Evolutionary conservation across 2,329 filamentous ascomycete genomes (phyloP).

Genomic region (Dothistroma pini): DNA sequence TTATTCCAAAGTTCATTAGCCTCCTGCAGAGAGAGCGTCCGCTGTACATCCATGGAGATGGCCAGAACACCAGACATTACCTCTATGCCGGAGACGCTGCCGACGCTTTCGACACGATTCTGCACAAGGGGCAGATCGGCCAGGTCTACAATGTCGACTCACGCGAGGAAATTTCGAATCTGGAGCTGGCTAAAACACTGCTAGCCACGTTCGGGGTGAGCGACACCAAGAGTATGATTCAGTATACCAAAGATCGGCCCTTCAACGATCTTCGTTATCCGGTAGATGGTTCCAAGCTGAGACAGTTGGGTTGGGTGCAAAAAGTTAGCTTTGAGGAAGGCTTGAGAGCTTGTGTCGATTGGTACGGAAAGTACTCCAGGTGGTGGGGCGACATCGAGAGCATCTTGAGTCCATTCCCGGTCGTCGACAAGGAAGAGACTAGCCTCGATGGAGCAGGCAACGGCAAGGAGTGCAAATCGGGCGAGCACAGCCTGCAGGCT

Average conservation of each 20-base stretch:
- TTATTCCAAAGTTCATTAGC: constrained; percentile 78
- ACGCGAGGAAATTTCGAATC: constrained; percentile 71
- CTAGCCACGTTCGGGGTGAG: constrained; percentile 60
- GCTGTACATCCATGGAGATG: constrained; percentile 72
- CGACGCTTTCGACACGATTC: constrained; percentile 78
- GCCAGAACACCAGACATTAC: constrained; percentile 69
- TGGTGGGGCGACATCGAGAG: constrained; percentile 72
- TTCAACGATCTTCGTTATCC: constrained; percentile 75
- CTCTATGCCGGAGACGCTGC: constrained; percentile 75
- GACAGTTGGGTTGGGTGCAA: constrained; percentile 65
- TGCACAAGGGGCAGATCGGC: constrained; percentile 70
- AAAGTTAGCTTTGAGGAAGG: constrained; percentile 63
- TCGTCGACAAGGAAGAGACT: constrained; percentile 13
- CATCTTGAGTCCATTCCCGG: constrained; percentile 63
- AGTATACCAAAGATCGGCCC: constrained; percentile 72
- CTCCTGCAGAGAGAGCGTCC: constrained; percentile 64
- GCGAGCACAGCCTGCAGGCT: constrained; percentile 8
- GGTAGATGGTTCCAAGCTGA: constrained; percentile 66
- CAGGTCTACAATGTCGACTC: constrained; percentile 82
- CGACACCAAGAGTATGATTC: constrained; percentile 59
- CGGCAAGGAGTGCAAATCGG: neutral
- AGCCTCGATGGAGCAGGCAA: neutral
- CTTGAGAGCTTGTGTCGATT: constrained; percentile 61
- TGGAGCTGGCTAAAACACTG: constrained; percentile 63
- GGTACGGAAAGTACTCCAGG: constrained; percentile 63